Evolutionary conservation across 2,329 filamentous ascomycete genomes (phyloP).

Genomic region (Ceratocystis harringtonii): DNA sequence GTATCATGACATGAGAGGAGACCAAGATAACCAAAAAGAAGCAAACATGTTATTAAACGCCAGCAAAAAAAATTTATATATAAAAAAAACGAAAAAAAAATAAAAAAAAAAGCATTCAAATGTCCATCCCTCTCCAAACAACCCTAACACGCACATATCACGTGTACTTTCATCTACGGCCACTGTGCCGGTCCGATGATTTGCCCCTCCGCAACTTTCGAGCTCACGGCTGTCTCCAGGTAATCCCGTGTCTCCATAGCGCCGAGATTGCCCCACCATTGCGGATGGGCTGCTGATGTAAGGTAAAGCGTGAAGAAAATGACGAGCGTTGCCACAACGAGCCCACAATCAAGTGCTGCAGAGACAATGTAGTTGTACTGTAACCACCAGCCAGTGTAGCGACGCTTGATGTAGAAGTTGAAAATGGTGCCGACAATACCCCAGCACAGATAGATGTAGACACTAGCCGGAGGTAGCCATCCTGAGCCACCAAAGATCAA

Average conservation of each 20-base stretch:
- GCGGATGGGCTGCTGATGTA: conserved; percentile 37
- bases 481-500: conserved; percentile 52
- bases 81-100: background rate
- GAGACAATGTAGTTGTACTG: conserved; percentile 66
- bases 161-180: conserved; percentile 23
- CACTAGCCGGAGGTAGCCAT: conserved; percentile 52
- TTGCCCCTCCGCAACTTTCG: conserved; percentile 28
- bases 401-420: conserved; percentile 51
- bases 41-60: background rate
- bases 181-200: conserved; percentile 38
- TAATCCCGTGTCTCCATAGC: conserved; percentile 35
- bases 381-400: conserved; percentile 58
- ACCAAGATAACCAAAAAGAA: background rate
- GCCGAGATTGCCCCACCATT: conserved; percentile 48
- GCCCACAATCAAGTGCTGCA: conserved; percentile 53
- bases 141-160: background rate
- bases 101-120: conserved; percentile 4
- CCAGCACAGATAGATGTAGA: conserved; percentile 59
- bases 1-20: background rate
- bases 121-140: conserved; percentile 10
- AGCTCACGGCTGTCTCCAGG: conserved; percentile 30
- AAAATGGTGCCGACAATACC: conserved; percentile 51
- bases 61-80: background rate
- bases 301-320: conserved; percentile 56
- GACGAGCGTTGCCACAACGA: conserved; percentile 50